A percentile compares a stretch with the other conserved stretches of the same genome.
Conservation (phyloP, 345 rosid genomes). For the Laguncularia racemosa region DNA sequence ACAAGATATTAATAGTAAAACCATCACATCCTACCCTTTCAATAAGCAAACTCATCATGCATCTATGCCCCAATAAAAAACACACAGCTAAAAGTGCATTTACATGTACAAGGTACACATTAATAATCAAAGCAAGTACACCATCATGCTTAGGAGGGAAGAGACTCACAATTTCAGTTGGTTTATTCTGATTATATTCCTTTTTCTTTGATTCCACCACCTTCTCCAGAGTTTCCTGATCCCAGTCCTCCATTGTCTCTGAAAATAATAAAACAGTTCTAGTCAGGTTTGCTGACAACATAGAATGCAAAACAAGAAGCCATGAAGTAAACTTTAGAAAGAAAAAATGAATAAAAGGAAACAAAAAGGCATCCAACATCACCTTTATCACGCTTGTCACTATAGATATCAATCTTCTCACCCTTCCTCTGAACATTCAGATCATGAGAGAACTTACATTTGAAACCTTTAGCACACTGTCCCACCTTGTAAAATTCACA, state of each 20-base stretch:
- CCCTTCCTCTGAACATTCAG: conserved; percentile 96
- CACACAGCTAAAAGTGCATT: too few species aligned
- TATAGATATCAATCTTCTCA: conserved; percentile 83
- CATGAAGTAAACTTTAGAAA: conserved; percentile 1
- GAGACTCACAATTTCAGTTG: conserved; percentile 77
- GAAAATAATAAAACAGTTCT: not conserved
- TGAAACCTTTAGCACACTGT: conserved; percentile 83
- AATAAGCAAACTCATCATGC: too few species aligned
- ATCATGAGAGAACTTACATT: conserved; percentile 96
- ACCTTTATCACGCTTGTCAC: conserved; percentile 90
- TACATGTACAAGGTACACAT: too few species aligned
- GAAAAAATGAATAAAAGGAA: not conserved
- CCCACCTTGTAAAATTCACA: conserved; percentile 90
- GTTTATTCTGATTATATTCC: conserved; percentile 86
- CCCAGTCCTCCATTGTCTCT: conserved; percentile 96
- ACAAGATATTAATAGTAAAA: too few species aligned
- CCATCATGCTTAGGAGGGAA: not conserved
- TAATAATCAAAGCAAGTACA: too few species aligned
- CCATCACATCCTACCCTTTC: too few species aligned
- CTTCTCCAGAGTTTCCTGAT: conserved; percentile 87
- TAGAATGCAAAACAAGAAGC: not conserved
- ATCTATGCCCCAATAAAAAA: too few species aligned
- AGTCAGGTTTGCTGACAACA: not conserved
- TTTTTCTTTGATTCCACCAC: conserved; percentile 80
- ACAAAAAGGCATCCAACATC: not conserved